Evolutionary conservation across 495 filamentous ascomycete species (phyloP), one percentile per base, ranked within the genome.

Genomic region (Talaromyces proteolyticus): DNA sequence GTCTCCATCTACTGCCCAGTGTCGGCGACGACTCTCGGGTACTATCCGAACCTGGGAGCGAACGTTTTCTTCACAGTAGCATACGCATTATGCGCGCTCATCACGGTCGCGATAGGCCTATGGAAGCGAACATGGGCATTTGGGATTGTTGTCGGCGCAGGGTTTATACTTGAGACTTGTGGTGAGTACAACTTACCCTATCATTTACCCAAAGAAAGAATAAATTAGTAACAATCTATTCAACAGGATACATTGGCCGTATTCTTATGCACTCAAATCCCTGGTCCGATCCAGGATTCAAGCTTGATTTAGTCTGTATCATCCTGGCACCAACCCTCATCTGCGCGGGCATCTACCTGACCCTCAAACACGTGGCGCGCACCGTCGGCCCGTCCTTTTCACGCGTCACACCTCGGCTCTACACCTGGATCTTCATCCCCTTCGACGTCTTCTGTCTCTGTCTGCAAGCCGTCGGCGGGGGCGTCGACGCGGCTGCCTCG

Each of bases 371-470:
- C 58, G 64, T 81, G 46, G 73, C 81, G 49, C 65, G 85, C 16
- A 62, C 69, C 24, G 64, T 86, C 36, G 75, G 75, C 51, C 66
- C 78, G 11, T 50, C 63, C 22, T 70, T 80, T 49, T 84, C 81
- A 8, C 70, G 67, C 49, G 54, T 86, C 8, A 73, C 69, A 12
- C 79, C 84, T 6, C 68, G 67, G 11, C 70, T 73, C 18, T 87
- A 86, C 64, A 85, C 84, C 29, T 83, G 75, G 72, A 73, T 80
- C 57, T 88, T 88, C 70, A 82, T 87, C 25, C 73, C 75, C 23
- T 81, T 80, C 53, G 85, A 87, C 63, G 63, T 85, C 11, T 74
- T 79, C 17, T 85, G 81, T 46, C 66, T 88, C 17, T 44, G 80
- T 17, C 60, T 87, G 23, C 85, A 88, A 61, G 83, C 77, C 40